Percentiles rank a stretch among this genome's conserved stretches.
Evolutionary conservation across 768 basidiomycete genomes (phyloP).

Genomic region (Pleurotus giganteus): DNA sequence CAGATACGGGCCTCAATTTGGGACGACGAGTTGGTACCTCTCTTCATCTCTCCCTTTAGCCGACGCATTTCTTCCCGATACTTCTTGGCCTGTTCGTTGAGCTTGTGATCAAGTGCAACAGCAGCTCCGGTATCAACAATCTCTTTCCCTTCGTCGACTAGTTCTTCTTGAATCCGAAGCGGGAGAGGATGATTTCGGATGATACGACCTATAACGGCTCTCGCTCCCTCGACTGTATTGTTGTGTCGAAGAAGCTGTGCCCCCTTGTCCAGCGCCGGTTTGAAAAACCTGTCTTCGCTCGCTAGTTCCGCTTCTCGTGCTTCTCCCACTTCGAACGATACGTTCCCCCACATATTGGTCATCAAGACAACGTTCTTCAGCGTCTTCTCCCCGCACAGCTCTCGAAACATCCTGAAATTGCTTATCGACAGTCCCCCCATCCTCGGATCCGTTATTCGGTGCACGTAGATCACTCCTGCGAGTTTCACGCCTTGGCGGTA

Average conservation of each 20-base stretch:
- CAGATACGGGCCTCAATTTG: neutral
- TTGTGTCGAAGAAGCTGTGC: slow-evolving; percentile 44
- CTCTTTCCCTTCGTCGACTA: slow-evolving; percentile 19
- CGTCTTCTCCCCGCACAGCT: slow-evolving; percentile 38
- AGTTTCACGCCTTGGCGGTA: slow-evolving; percentile 23
- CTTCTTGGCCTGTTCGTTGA: slow-evolving; percentile 9
- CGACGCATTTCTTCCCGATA: slow-evolving; percentile 13
- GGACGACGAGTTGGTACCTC: slow-evolving; percentile 7
- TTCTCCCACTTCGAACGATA: slow-evolving; percentile 31
- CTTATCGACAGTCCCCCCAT: slow-evolving; percentile 36
- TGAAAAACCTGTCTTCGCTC: slow-evolving; percentile 44
- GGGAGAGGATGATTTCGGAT: slow-evolving; percentile 10
- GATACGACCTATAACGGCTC: slow-evolving; percentile 30
- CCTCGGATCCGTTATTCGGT: slow-evolving; percentile 33
- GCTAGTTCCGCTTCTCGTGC: too few species aligned
- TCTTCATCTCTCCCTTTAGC: slow-evolving; percentile 13
- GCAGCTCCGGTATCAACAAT: slow-evolving; percentile 35
- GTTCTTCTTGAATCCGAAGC: slow-evolving; percentile 18
- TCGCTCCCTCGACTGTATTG: slow-evolving; percentile 31
- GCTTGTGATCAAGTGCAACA: slow-evolving; percentile 13
- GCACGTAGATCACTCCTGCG: slow-evolving; percentile 36
- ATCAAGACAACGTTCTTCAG: slow-evolving; percentile 44
- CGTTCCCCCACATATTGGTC: slow-evolving; percentile 42
- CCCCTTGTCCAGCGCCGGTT: slow-evolving; percentile 47
- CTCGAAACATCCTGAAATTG: slow-evolving; percentile 42